phyloP scores from a whole-genome alignment of 2,329 filamentous ascomycete genomes.

The Trichoderma sp. region DNA sequence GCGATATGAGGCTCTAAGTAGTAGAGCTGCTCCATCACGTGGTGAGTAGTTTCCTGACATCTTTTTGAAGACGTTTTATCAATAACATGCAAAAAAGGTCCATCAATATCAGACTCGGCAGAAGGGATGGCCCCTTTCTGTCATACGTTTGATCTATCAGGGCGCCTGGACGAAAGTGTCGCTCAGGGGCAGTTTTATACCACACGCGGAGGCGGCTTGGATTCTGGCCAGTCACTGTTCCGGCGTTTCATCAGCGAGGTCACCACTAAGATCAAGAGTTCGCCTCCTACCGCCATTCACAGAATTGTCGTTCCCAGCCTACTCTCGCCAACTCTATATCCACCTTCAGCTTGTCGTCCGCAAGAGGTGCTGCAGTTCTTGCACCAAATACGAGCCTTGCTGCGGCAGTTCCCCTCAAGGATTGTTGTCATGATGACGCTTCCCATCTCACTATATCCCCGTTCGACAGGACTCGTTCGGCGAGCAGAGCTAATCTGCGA shows the following conservation, averaged over 20 bases:
- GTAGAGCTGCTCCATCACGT: conserved; percentile 33
- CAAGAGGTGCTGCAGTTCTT: conserved; percentile 75
- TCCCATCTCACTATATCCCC: conserved; percentile 76
- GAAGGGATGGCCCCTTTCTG: conserved; percentile 52
- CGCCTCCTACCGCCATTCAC: conserved; percentile 64
- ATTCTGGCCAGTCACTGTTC: conserved; percentile 44
- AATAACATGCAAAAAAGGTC: conserved; percentile 2
- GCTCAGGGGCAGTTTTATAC: conserved; percentile 51
- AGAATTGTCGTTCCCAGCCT: conserved; percentile 81
- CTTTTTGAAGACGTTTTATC: not conserved
- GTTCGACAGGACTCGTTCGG: conserved; percentile 70
- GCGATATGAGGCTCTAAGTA: conserved; percentile 85
- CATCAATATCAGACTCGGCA: conserved; percentile 20
- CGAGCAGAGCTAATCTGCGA: conserved; percentile 87
- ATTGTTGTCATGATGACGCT: conserved; percentile 74
- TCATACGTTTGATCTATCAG: conserved; percentile 70
- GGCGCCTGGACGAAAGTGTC: conserved; percentile 53
- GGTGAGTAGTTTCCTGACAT: not conserved
- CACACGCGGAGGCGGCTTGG: conserved; percentile 44
- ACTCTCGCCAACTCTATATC: conserved; percentile 82
- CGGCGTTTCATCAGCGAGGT: conserved; percentile 61
- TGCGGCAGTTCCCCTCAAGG: conserved; percentile 64
- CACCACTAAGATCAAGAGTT: conserved; percentile 53
- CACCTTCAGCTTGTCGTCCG: conserved; percentile 66
- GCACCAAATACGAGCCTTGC: conserved; percentile 71